These are phyloP conservation scores for Talaromyces wortmannii DNA, from an alignment of 495 filamentous ascomycete genomes.

Conservation along the genomic window DNA sequence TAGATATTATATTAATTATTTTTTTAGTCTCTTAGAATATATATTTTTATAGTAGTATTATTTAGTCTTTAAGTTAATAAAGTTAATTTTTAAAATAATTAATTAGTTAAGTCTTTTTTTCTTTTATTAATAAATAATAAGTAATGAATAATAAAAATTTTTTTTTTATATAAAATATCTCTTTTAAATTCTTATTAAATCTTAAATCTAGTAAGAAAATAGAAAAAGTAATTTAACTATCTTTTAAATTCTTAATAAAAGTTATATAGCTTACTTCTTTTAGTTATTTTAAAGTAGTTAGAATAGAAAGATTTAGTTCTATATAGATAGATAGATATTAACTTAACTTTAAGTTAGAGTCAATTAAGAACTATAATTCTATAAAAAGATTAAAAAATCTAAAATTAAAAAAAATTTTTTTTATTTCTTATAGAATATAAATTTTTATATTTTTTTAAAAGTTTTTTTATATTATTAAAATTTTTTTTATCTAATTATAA, in stretches of 20 bases:
- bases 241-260: neutral
- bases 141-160: neutral
- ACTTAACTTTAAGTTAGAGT: neutral
- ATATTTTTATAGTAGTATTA: neutral
- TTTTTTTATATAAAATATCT: neutral
- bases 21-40: neutral
- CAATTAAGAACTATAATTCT: neutral
- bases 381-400: neutral
- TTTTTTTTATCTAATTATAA: neutral
- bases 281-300: neutral
- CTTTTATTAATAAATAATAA: neutral
- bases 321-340: neutral
- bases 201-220: neutral
- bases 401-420: neutral
- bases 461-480: neutral
- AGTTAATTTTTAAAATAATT: slow-evolving; percentile 5
- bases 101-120: neutral
- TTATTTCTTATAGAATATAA: neutral
- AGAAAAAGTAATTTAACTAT: neutral
- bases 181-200: neutral
- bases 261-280: no score
- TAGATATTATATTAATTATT: neutral
- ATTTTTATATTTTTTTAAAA: neutral
- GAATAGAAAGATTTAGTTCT: neutral
- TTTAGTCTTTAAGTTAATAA: neutral